phyloP scores from a whole-genome alignment of 2,329 filamentous ascomycete genomes.

The Aspergillus sp. region DNA sequence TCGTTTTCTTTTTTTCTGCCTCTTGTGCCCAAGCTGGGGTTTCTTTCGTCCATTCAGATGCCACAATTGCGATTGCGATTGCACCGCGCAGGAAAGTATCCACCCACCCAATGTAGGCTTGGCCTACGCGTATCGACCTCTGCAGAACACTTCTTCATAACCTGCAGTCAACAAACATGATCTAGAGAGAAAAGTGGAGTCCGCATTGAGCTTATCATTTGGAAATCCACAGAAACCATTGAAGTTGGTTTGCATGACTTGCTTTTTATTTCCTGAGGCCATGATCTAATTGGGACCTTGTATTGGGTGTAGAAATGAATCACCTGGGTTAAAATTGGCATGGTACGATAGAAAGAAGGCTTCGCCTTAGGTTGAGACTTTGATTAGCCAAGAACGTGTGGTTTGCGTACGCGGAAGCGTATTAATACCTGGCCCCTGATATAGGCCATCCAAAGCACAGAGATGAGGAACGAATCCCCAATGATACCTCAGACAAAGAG shows the following conservation, averaged over 20 bases:
- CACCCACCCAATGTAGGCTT: neutral
- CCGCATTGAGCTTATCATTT: conserved; percentile 8
- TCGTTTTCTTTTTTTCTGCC: neutral
- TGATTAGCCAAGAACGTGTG: neutral
- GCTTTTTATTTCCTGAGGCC: neutral
- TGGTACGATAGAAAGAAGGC: neutral
- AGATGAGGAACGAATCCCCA: neutral
- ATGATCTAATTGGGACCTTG: neutral
- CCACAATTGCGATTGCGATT: neutral
- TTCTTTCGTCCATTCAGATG: neutral
- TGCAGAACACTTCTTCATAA: neutral
- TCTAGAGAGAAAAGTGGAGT: neutral
- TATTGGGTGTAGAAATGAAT: neutral
- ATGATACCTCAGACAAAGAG: neutral
- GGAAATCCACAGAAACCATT: neutral
- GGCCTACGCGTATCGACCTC: neutral
- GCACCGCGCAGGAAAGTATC: neutral
- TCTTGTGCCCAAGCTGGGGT: neutral
- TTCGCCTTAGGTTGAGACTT: neutral
- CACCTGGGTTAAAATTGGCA: neutral
- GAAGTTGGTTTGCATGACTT: neutral
- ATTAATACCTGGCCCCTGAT: neutral
- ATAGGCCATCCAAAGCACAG: neutral
- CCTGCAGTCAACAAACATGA: neutral
- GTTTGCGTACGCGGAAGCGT: neutral